Evolutionary conservation across 768 basidiomycete genomes (phyloP), one percentile per base, ranked within the genome.

Genomic region (Cubamyces sp.): DNA sequence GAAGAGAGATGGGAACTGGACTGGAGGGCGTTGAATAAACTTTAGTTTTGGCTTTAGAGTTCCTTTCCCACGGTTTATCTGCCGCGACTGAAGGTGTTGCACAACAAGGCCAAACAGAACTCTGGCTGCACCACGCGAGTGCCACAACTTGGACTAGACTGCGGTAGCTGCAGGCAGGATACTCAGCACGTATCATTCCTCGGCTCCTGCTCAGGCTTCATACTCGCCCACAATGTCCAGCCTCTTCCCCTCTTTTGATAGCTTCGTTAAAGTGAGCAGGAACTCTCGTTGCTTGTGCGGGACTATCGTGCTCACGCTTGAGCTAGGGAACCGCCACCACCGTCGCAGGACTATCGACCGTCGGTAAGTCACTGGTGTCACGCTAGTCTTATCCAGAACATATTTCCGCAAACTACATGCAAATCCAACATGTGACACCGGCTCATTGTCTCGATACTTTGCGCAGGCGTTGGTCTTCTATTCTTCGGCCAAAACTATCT

Each of bases 401-500:
- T 48, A 40, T 19, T 42, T 42, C 47, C 41, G 16, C 54, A 42
- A 42, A 28, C 34, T 34, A 34, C 45, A 45, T 62, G 48, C 52
- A 9, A 16, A 19, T 16, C 25, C 30, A 15, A 28, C 26, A 48
- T 51, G 41, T 53, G 40, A 46, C 46, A 26, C 34, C 39, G n/a
- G 45, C 26, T 26, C 39, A 18, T 12, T 49, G 19, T 37, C 28
- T 34, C 30, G 11, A 34, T 34, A 18, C 15, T 19, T 15, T 28
- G 11, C 43, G 25, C 51, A 68, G 67, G 67, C 21, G 30, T 66
- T 30, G 67, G 67, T 5, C 64, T 68, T 16, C 62, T 68, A 25
- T 64, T 68, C 74, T 89, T 90, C 66, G 92, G 91, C 28, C 95
- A 98, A 73, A 90, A 88, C 71, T 89, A 84, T 67, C 79, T 98